Base-by-base conservation (phyloP, 768 basidiomycete species). In the Austroboletus festivus region DNA sequence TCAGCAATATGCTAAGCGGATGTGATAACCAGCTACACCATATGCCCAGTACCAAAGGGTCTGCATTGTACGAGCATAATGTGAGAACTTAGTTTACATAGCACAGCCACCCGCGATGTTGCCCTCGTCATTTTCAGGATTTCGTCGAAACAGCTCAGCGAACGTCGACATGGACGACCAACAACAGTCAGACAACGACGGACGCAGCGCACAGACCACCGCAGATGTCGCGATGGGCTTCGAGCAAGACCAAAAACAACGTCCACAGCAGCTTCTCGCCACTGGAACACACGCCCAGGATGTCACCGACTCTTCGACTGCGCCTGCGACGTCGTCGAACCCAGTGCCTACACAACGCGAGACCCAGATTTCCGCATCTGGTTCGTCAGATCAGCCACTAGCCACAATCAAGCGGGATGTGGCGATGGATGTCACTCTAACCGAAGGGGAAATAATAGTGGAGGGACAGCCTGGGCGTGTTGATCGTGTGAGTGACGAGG, bases 1-100 rank as follows among this genome's bases (percentile, higher is more conserved):
- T 46, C 47, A 63, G 61, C 67, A 1, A 48, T 42, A 61, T 67
- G 68, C 68, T 69, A 69, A 67, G 66, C 61, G 68, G 66, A 69
- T 69, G 68, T 68, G 68, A 67, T 68, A 69, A 65, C 68, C 65
- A 67, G 65, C 65, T 67, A 67, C 65, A 67, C 65, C 68, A 63
- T 67, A 69, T 67, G 65, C 67, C 65, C 66, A 37, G 66, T 58
- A 34, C 4, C 26, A 11, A 28, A 28, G 6, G 26, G 11, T 11
- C 5, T 5, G 26, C 6, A 5, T 11, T 28, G 6, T 28, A 28
- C 26, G 11, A 19, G 13, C 13, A 37, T 5, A 43, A 12, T 28
- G 52, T 51, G 60, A 31, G 50, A 59, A 39, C 16, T 19, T 11
- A 26, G 22, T 23, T 15, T 21, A 33, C 28, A 39, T 9, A 38